phyloP scores from a whole-genome alignment of 257 asterid genomes.

The Coffea canephora region DNA sequence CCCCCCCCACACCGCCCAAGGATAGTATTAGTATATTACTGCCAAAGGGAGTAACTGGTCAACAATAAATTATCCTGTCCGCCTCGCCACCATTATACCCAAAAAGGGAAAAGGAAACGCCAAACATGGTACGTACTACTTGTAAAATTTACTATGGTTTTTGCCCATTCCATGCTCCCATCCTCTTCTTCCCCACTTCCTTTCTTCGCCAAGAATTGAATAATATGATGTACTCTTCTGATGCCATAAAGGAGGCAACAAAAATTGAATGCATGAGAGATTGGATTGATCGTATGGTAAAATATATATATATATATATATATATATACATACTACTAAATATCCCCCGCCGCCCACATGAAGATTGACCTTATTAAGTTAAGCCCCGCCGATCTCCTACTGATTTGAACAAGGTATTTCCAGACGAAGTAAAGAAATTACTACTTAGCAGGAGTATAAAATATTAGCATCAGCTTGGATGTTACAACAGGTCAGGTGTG shows the following conservation, averaged over 20 bases:
- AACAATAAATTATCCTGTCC: not conserved
- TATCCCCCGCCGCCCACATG: not conserved
- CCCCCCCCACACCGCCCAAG: too few species aligned
- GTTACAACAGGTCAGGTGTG: not conserved
- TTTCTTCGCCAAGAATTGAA: not conserved
- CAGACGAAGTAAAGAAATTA: not conserved
- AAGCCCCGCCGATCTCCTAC: not conserved
- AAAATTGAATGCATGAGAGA: not conserved
- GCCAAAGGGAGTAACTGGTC: not conserved
- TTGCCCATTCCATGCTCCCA: not conserved
- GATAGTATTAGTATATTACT: too few species aligned
- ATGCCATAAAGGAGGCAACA: conserved; percentile 12
- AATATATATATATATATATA: too few species aligned
- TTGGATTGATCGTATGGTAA: not conserved
- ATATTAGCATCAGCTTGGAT: not conserved
- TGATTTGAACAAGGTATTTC: not conserved
- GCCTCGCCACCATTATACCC: not conserved
- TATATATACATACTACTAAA: too few species aligned
- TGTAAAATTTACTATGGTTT: too few species aligned
- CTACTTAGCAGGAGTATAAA: too few species aligned
- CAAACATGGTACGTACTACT: too few species aligned
- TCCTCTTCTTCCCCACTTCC: not conserved
- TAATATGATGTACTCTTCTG: not conserved
- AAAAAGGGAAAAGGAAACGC: too few species aligned
- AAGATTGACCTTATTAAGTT: not conserved